Evolutionary conservation across 2,329 filamentous ascomycete genomes (phyloP).

Genomic region (Aquanectria penicillioides): DNA sequence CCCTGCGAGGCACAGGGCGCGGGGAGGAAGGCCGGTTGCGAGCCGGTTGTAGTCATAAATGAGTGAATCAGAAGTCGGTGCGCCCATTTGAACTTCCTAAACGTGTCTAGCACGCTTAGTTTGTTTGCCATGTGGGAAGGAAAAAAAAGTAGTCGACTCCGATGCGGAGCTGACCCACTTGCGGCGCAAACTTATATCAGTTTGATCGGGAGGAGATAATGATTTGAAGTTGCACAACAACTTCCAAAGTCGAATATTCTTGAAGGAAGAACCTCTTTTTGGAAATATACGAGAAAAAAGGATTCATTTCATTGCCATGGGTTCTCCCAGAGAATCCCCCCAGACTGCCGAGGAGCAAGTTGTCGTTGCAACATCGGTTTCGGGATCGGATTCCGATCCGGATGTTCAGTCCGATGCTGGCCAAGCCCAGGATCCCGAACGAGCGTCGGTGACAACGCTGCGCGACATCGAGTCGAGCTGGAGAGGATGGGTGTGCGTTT

Average conservation of each 20-base stretch:
- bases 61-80: background rate
- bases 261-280: background rate
- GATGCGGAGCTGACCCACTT: conserved; percentile 22
- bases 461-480: conserved; percentile 30
- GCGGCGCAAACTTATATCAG: conserved; percentile 8
- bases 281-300: background rate
- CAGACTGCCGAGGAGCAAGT: background rate
- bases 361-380: background rate
- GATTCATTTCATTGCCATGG: background rate
- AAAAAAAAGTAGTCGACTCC: conserved; percentile 11
- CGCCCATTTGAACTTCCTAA: background rate
- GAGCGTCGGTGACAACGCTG: conserved; percentile 12
- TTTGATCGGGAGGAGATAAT: background rate
- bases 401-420: conserved; percentile 14
- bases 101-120: conserved; percentile 2
- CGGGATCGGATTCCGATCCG: conserved; percentile 31
- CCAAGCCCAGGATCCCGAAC: conserved; percentile 27
- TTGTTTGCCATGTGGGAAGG: conserved; percentile 8
- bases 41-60: background rate
- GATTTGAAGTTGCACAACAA: background rate
- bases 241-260: background rate
- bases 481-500: conserved; percentile 38
- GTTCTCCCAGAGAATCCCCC: background rate
- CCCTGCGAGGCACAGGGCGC: conserved; percentile 14
- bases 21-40: background rate